Evolutionary conservation across 2,329 filamentous ascomycete species (phyloP), one percentile per base, ranked within the genome.

Genomic region (Sporothrix protearum): DNA sequence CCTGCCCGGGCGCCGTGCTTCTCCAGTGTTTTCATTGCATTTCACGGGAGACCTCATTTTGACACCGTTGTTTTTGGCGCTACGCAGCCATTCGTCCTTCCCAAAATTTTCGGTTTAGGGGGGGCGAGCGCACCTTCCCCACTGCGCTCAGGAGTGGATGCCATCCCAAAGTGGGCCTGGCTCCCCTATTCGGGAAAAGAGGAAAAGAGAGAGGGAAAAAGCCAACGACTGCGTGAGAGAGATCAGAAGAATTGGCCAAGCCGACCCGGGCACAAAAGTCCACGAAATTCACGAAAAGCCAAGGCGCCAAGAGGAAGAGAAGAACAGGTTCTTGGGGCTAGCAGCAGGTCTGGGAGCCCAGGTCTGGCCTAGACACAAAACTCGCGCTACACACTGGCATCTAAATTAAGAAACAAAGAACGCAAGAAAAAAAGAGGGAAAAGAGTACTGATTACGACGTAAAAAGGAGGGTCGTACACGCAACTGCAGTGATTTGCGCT

Each of bases 351-450:
- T 19, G 19, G 12, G 12, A 47, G 61, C 16, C 61, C 30, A 55
- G 30, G 66, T 51, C 66, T 25, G 45, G 22, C 47, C 47, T 39
- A 25, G 47, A 49, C 16, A 33, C 47, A 68, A 68, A 68, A 68
- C 64, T 25, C 33, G 66, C 36, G 33, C 66, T n/a, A 68, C n/a
- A 68, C n/a, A 68, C 33, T 42, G 55, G 51, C 19, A 51, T 70
- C 68, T 70, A 70, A 61, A 70, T 70, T 61, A 63, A 70, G 68
- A 61, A 69, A 59, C 53, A 69, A 69, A 49, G 63, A 49, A 49
- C 42, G 28, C 22, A 49, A 47, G 39, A 6, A 12, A 64, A 64
- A 45, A 64, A 22, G 59, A 28, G 59, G 59, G 30, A 36, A 36
- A 36, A n/a, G n/a, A n/a, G n/a, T n/a, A n/a, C n/a, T n/a, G n/a